Conservation (phyloP, 495 filamentous ascomycete species). For the Penicillium odoratum region DNA sequence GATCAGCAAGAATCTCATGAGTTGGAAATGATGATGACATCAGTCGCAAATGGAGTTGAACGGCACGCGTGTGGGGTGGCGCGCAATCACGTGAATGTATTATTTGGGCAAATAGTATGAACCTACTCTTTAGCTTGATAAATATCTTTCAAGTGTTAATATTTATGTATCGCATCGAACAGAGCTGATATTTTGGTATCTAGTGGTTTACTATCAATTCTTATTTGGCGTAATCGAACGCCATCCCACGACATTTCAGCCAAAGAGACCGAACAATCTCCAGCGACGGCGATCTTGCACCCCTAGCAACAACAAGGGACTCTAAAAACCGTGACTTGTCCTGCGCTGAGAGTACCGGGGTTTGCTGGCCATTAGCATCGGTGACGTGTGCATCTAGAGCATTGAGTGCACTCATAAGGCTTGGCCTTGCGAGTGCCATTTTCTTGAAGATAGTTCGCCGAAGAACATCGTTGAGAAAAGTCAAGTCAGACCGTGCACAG, state of each 20-base stretch:
- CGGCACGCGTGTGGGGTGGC: not conserved
- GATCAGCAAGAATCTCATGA: not conserved
- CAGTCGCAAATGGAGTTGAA: not conserved
- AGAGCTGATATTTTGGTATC: too few relatives aligned
- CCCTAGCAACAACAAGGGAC: conserved; percentile 55
- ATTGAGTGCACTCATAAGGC: conserved; percentile 58
- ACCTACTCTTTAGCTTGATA: too few relatives aligned
- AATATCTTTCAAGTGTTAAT: too few relatives aligned
- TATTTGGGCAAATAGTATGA: not conserved
- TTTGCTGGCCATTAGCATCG: conserved; percentile 33
- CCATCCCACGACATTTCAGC: conserved; percentile 67
- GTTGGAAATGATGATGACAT: conserved; percentile 2
- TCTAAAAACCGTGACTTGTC: conserved; percentile 40
- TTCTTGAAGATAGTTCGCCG: conserved; percentile 71
- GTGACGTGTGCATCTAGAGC: conserved; percentile 40
- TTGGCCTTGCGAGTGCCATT: conserved; percentile 61
- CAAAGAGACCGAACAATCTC: conserved; percentile 67
- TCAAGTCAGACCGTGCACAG: conserved; percentile 74
- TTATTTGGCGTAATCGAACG: conserved; percentile 58
- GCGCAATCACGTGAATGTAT: not conserved
- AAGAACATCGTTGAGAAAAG: conserved; percentile 72
- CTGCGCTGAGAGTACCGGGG: conserved; percentile 26
- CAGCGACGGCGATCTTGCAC: conserved; percentile 54
- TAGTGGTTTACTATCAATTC: not conserved
- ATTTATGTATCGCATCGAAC: too few relatives aligned